Conservation (phyloP, 257 asterid genomes). For the Cinchona pubescens region DNA sequence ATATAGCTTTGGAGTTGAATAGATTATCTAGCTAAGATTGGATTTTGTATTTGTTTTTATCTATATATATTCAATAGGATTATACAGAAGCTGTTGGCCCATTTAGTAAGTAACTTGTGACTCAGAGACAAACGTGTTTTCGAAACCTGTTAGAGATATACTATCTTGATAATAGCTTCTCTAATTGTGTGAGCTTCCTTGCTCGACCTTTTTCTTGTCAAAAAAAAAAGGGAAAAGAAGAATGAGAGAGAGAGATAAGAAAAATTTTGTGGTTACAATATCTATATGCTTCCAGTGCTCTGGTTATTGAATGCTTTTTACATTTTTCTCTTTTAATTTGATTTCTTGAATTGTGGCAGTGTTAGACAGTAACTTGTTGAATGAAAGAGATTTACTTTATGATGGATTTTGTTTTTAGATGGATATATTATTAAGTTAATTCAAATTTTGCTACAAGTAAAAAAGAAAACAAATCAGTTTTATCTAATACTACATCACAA, state of each 20-base stretch:
- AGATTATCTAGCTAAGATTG: background rate
- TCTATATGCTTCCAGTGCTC: background rate
- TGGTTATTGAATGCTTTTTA: conserved; percentile 16
- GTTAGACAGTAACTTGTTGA: conserved; percentile 2
- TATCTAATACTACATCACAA: background rate
- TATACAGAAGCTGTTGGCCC: too few species aligned
- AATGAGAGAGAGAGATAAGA: background rate
- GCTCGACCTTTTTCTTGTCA: too few species aligned
- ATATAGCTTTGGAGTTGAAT: conserved; percentile 2
- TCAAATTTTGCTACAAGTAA: background rate
- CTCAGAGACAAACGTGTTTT: too few species aligned
- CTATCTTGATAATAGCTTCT: too few species aligned
- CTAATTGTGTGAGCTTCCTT: too few species aligned
- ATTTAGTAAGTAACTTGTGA: too few species aligned
- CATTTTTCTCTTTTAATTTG: conserved; percentile 12
- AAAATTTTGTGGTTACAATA: conserved; percentile 4
- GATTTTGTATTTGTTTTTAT: conserved; percentile 8
- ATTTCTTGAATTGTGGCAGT: background rate
- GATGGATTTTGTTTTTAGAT: background rate
- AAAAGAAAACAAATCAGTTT: background rate
- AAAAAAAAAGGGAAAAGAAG: too few species aligned
- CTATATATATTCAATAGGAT: conserved; percentile 7
- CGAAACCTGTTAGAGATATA: too few species aligned
- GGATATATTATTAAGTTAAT: background rate
- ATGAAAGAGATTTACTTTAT: background rate